These are phyloP conservation scores for Chiua virens DNA, from an alignment of 768 basidiomycete species.

Conservation along the genomic window DNA sequence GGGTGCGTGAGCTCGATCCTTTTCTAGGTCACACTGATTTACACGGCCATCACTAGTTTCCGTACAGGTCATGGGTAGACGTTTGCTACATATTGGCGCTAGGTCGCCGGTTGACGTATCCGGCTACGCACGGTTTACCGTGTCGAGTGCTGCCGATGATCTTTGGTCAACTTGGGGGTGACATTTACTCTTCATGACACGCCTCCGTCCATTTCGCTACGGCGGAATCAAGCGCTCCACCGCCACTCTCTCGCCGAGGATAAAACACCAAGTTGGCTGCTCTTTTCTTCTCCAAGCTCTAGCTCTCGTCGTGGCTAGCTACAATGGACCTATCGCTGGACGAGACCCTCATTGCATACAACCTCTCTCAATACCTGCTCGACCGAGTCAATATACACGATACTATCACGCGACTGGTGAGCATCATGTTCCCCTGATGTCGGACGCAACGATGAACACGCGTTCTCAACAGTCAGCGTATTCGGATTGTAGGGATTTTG, in stretches of 20 bases:
- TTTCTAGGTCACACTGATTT: no score
- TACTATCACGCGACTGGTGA: conserved; percentile 26
- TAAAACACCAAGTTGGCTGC: conserved; percentile 6
- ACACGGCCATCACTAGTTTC: no score
- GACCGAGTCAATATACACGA: conserved; percentile 29
- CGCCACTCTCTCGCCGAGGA: neutral
- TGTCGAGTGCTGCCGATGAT: neutral
- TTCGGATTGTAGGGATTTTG: conserved; percentile 27
- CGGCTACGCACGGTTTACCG: neutral
- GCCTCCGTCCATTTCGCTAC: neutral
- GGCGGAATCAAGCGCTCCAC: neutral
- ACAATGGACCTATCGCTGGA: conserved; percentile 10
- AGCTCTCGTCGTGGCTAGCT: neutral
- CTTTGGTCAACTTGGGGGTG: neutral
- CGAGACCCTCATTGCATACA: conserved; percentile 13
- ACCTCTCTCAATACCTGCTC: conserved; percentile 21
- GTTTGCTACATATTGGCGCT: neutral
- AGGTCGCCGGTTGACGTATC: conserved; percentile 15
- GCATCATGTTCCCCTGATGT: neutral
- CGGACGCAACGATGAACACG: neutral
- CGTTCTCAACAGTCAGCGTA: conserved; percentile 17
- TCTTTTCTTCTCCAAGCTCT: neutral
- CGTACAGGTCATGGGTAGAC: no score
- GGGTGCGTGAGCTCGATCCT: no score
- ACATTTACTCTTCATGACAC: conserved; percentile 10